Percentiles rank a stretch among this genome's conserved stretches.
These are phyloP conservation scores for Kalmanozyma brasiliensis DNA, from an alignment of 1,284 basidiomycete species.

Conservation along the genomic window DNA sequence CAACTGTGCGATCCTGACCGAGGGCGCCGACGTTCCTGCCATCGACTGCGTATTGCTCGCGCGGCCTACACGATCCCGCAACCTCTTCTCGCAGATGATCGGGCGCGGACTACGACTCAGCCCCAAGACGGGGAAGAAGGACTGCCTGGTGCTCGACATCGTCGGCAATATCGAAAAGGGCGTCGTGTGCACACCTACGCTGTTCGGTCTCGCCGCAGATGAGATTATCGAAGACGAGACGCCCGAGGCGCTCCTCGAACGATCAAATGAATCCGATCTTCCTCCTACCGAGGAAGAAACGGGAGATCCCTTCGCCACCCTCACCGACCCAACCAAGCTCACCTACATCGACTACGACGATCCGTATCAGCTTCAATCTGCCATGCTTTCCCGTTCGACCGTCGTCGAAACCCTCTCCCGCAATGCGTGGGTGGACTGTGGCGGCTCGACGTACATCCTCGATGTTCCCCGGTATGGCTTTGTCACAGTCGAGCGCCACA, in stretches of 20 bases:
- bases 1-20: slow-evolving; percentile 85
- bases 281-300: neutral
- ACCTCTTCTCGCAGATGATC: slow-evolving; percentile 94
- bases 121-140: slow-evolving; percentile 80
- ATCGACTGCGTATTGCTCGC: slow-evolving; percentile 89
- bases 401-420: slow-evolving; percentile 72
- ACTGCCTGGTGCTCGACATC: slow-evolving; percentile 91
- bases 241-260: slow-evolving; percentile 27
- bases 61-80: slow-evolving; percentile 81
- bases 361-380: slow-evolving; percentile 72
- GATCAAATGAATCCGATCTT: slow-evolving; percentile 18
- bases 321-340: slow-evolving; percentile 70
- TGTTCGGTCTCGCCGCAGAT: slow-evolving; percentile 85
- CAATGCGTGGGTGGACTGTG: slow-evolving; percentile 84
- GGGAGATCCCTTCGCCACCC: slow-evolving; percentile 20
- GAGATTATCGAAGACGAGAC: slow-evolving; percentile 73
- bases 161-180: slow-evolving; percentile 82
- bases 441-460: slow-evolving; percentile 78
- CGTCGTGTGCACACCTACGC: slow-evolving; percentile 81
- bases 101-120: slow-evolving; percentile 90
- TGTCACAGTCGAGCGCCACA: slow-evolving; percentile 75
- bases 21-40: slow-evolving; percentile 64
- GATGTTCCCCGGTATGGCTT: slow-evolving; percentile 80
- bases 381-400: slow-evolving; percentile 71
- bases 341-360: slow-evolving; percentile 84